Evolutionary conservation across 306 rosid genomes (phyloP).

Genomic region (Glycine soja): DNA sequence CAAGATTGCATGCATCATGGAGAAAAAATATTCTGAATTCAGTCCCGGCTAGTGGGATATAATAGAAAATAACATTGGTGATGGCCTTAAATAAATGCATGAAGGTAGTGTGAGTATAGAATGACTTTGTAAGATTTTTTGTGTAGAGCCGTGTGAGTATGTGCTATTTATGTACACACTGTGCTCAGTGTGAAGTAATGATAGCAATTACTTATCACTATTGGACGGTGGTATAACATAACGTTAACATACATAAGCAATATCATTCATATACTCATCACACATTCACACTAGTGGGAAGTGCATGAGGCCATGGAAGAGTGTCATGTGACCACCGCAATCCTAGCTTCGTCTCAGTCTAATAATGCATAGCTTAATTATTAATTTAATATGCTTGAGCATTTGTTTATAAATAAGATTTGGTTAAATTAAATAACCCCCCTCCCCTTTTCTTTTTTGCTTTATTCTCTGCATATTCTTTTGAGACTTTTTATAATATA

Average conservation of each 20-base stretch:
- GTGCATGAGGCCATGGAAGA: constrained; percentile 47
- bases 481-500: constrained; percentile 38
- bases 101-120: constrained; percentile 25
- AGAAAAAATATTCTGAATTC: background rate
- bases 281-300: constrained; percentile 35
- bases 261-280: constrained; percentile 40
- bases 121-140: background rate
- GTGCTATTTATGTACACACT: background rate
- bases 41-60: background rate
- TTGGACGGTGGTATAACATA: constrained; percentile 43
- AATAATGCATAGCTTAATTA: constrained; percentile 46
- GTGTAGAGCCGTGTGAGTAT: background rate
- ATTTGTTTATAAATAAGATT: background rate
- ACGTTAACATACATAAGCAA: background rate
- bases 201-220: constrained; percentile 14
- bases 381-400: constrained; percentile 5
- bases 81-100: constrained; percentile 32
- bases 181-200: background rate
- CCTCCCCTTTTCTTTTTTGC: constrained; percentile 35
- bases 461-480: constrained; percentile 49
- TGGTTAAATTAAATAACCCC: constrained; percentile 12
- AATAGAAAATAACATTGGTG: constrained; percentile 6
- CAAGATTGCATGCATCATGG: background rate
- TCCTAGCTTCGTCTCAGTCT: constrained; percentile 56
- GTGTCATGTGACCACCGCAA: constrained; percentile 76